Conservation (phyloP, 805 yeast genomes). For the Wickerhamomyces sydowiorum region DNA sequence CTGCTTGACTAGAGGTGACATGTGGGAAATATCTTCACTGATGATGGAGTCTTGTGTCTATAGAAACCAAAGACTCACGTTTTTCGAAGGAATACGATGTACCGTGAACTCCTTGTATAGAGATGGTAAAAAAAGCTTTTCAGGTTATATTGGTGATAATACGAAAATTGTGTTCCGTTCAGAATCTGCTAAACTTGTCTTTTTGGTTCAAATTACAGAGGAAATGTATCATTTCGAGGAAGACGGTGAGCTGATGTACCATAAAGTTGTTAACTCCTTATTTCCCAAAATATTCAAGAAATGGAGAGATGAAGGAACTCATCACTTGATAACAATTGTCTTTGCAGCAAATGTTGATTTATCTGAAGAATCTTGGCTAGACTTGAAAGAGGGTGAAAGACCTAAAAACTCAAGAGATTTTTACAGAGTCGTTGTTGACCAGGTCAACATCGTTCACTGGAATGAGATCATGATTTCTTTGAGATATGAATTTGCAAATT, state of each 20-base stretch:
- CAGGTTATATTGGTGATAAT: constrained; percentile 67
- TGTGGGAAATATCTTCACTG: constrained; percentile 76
- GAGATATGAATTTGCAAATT: constrained; percentile 77
- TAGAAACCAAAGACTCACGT: constrained; percentile 56
- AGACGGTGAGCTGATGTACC: constrained; percentile 90
- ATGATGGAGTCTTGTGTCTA: constrained; percentile 62
- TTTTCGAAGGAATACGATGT: constrained; percentile 58
- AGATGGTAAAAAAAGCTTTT: constrained; percentile 62
- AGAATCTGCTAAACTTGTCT: constrained; percentile 79
- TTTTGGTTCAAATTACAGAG: constrained; percentile 80
- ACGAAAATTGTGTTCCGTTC: constrained; percentile 86
- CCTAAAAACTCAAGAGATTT: constrained; percentile 67
- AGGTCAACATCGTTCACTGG: constrained; percentile 86
- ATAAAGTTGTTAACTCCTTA: constrained; percentile 85
- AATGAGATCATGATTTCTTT: constrained; percentile 84
- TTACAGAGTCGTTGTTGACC: constrained; percentile 92
- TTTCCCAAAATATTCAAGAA: constrained; percentile 83
- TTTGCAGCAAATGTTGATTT: constrained; percentile 73
- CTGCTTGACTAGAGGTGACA: constrained; percentile 80
- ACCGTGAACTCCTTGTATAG: constrained; percentile 55
- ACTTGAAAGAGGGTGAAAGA: constrained; percentile 65
- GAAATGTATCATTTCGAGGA: constrained; percentile 99
- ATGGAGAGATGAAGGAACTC: constrained; percentile 85
- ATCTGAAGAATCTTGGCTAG: constrained; percentile 43
- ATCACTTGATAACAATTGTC: constrained; percentile 87